Evolutionary conservation across 495 filamentous ascomycete genomes (phyloP), one percentile per base, ranked within the genome.

Genomic region (Neurospora tetraspora): DNA sequence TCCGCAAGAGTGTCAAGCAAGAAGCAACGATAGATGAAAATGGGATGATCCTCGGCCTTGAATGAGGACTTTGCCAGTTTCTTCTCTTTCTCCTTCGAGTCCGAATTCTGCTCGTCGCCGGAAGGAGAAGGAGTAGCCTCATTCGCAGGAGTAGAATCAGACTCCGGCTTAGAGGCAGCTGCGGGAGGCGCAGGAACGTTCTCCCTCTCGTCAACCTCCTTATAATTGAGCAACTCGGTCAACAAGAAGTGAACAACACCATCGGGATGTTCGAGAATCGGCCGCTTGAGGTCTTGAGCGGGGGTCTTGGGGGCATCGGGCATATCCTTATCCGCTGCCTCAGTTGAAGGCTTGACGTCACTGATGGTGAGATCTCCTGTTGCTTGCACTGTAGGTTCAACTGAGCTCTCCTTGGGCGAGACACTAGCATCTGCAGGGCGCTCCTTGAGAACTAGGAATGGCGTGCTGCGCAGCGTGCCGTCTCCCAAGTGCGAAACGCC

Each of bases 1-100:
- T 99, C 96, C 0, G 94, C 91, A 39, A 99, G 85, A 77, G 95
- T 97, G 78, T 97, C 93, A 47, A 99, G 86, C 71, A 99, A 85
- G 84, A 98, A 97, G 84, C 93, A 97, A 27, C 96, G 89, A 77
- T 98, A 99, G 72, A 97, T 91, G 81, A 96, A 98, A 73, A 97
- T 98, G 1, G 94, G 92, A 79, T 99, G 93, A 20, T 97, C 91
- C 53, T 98, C 95, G 6, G 93, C 85, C 81, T 97, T 98, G 85
- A 98, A 97, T 1, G 87, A 82, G 3, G 88, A 82, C 81, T 97
- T 97, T n/a, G 89, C 83, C 7, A 82, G 69, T 80, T 96, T 96
- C 80, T 89, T 90, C 37, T 86, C 82, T 73, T 85, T 86, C 14
- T 80, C 73, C 34, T 85, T 85, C 14, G 77, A 39, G 5, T 82